Conservation (phyloP, 345 rosid species). For the Eucalyptus curtisii region DNA sequence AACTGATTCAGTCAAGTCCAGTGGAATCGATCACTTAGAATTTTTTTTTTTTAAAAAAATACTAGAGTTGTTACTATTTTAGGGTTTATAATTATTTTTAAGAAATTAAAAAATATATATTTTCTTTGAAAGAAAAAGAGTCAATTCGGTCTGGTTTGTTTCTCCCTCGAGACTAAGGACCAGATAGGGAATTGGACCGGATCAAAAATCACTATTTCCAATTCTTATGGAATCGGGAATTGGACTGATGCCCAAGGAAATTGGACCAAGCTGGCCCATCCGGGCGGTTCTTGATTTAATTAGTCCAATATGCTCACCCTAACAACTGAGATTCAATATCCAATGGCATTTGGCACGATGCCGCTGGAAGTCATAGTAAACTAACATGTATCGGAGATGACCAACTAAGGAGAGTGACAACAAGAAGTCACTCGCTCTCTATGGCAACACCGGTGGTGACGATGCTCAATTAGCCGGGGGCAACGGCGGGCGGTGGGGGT, state of each 20-base stretch:
- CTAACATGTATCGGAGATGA: background rate
- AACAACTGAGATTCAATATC: background rate
- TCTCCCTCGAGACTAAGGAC: fast-evolving
- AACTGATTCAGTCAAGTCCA: fast-evolving
- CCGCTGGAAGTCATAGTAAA: background rate
- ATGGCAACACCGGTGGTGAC: background rate
- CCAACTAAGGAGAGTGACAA: background rate
- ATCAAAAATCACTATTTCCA: too few species aligned
- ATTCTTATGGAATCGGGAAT: fast-evolving
- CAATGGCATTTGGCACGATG: background rate
- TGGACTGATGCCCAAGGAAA: too few species aligned
- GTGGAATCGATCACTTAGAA: too few species aligned
- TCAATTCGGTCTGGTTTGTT: fast-evolving
- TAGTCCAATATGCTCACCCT: too few species aligned
- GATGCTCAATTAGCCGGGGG: background rate
- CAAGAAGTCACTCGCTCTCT: background rate
- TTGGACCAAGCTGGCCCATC: too few species aligned
- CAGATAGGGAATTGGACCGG: fast-evolving
- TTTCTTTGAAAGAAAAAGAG: too few species aligned
- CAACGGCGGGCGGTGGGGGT: background rate
- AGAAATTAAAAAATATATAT: too few species aligned
- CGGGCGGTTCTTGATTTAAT: fast-evolving
- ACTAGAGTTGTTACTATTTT: too few species aligned
- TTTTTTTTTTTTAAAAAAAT: too few species aligned
- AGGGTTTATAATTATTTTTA: too few species aligned